Conservation (phyloP, 805 yeast genomes). For the Millerago galiae region DNA sequence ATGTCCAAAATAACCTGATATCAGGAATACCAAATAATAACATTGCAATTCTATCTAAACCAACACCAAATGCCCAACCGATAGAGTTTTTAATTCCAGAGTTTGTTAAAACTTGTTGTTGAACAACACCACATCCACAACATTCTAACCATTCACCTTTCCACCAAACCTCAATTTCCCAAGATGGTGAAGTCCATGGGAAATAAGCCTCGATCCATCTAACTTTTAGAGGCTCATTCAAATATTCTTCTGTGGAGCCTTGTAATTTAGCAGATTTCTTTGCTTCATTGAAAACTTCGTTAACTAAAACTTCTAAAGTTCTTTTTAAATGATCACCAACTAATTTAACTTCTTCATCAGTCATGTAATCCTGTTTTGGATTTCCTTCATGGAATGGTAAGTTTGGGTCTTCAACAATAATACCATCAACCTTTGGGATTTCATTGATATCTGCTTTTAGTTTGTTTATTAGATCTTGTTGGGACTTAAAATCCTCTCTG, state of each 20-base stretch:
- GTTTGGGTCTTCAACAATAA: constrained; percentile 71
- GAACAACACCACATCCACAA: constrained; percentile 92
- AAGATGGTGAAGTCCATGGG: constrained; percentile 98
- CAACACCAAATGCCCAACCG: constrained; percentile 98
- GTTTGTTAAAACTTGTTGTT: constrained; percentile 65
- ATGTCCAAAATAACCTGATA: constrained; percentile 87
- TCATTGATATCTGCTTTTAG: constrained; percentile 53
- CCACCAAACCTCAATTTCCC: constrained; percentile 99
- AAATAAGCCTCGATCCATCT: constrained; percentile 95
- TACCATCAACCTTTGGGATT: constrained; percentile 61
- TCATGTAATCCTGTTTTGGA: constrained; percentile 78
- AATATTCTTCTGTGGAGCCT: constrained; percentile 50
- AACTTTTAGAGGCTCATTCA: constrained; percentile 71
- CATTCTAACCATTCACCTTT: constrained; percentile 96
- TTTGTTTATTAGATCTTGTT: constrained; percentile 33
- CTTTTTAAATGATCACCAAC: constrained; percentile 76
- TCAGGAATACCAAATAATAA: constrained; percentile 91
- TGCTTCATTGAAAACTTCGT: constrained; percentile 74
- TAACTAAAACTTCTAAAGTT: constrained; percentile 77
- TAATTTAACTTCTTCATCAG: constrained; percentile 58
- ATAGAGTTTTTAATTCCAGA: constrained; percentile 63
- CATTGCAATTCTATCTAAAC: constrained; percentile 95
- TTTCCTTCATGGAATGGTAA: constrained; percentile 48
- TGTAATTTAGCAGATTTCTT: constrained; percentile 52
- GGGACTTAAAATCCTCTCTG: constrained; percentile 30